Evolutionary conservation across 2,329 filamentous ascomycete species (phyloP).

Genomic region (Mariannaea sp.): DNA sequence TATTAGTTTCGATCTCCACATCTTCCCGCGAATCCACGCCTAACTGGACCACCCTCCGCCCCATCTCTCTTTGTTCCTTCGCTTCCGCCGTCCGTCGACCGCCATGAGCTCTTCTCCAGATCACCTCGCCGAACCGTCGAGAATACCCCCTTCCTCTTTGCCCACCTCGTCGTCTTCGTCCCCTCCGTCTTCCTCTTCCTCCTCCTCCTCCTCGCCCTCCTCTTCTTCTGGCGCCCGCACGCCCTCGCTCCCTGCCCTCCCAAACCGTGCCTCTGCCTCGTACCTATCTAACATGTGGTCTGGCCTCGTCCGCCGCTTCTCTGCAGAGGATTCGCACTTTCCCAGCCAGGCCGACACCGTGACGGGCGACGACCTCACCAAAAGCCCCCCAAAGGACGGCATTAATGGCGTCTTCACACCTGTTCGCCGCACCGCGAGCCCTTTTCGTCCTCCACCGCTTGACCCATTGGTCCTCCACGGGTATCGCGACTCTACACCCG

Average conservation of each 20-base stretch:
- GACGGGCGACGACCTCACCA: conserved; percentile 23
- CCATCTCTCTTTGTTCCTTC: no score
- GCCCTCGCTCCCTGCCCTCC: conserved; percentile 22
- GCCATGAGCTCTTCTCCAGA: conserved; percentile 1
- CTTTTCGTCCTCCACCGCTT: conserved; percentile 86
- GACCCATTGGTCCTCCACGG: conserved; percentile 76
- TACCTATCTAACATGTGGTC: conserved; percentile 53
- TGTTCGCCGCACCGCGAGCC: conserved; percentile 66
- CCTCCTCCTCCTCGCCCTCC: conserved; percentile 25
- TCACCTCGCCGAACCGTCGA: neutral
- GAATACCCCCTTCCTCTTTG: conserved; percentile 16
- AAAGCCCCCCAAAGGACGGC: conserved; percentile 46
- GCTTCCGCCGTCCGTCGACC: neutral
- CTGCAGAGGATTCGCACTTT: conserved; percentile 50
- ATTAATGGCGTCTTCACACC: conserved; percentile 62
- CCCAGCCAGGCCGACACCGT: conserved; percentile 38
- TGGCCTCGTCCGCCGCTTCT: conserved; percentile 71
- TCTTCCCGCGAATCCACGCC: no score
- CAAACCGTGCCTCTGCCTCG: conserved; percentile 33
- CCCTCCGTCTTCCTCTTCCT: conserved; percentile 26
- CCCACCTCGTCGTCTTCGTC: conserved; percentile 30
- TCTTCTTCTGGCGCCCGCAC: conserved; percentile 34
- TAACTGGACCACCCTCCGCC: no score
- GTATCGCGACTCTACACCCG: conserved; percentile 63
- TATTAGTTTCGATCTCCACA: no score